Base-by-base conservation (phyloP, 2,329 filamentous ascomycete species). In the Trichoderma arundinaceum region DNA sequence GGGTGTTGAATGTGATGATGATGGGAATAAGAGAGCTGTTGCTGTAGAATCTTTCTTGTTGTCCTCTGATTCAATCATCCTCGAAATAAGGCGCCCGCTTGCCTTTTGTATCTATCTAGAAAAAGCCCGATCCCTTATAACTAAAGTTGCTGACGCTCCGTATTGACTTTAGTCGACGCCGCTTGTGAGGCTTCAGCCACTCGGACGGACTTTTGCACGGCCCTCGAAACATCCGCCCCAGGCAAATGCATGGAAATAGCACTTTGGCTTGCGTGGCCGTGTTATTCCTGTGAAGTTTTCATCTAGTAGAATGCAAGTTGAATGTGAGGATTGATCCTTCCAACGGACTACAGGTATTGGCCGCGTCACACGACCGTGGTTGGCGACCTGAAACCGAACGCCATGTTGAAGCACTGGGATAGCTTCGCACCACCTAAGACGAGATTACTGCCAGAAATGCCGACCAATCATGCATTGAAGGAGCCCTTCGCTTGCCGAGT, bases 161-260 rank as follows among this genome's bases (percentile, higher is more conserved):
- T 63, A 38, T 44, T 12, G 38, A 62, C 58, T 52, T 43, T 33
- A 4, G 38, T 6, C 13, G 13, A 39, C 9, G n/a, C 28, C 44
- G 35, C 22, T 22, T 10, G 19, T 38, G 15, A 41, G 46, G 59
- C 59, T 19, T 53, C 38, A 62, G 59, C 59, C 59, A 53, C 49
- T 22, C 28, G 19, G 48, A 38, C 59, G 59, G 59, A 63, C 35
- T 63, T 63, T 63, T 63, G n/a, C 17, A 15, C 7, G 32, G 38
- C 44, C 15, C n/a, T 7, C 17, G 17, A 54, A 52, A 32, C 22
- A 22, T n/a, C 46, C 19, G 33, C 35, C 32, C 43, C 5, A 43
- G 12, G 35, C 28, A 46, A 61, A 28, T 35, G 44, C 58, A 46
- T 41, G 48, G 46, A 51, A 49, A 48, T n/a, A 9, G 35, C 15